phyloP scores from a whole-genome alignment of 177 flowering plant genomes.

The Vitis hybrid region DNA sequence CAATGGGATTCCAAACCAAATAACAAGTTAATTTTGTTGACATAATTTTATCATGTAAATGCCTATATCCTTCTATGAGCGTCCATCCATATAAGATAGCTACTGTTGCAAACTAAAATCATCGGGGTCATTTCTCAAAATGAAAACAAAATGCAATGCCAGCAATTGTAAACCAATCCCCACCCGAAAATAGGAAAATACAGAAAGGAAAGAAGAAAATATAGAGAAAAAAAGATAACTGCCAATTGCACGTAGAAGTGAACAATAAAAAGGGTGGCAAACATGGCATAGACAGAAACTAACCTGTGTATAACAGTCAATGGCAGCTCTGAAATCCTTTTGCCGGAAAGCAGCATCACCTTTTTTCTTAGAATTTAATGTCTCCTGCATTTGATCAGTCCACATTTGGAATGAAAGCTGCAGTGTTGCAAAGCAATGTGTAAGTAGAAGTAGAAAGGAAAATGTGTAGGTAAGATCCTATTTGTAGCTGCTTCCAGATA shows the following conservation, averaged over 20 bases:
- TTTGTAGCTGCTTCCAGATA: background rate
- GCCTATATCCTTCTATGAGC: too few species aligned
- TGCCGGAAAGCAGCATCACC: constrained; percentile 50
- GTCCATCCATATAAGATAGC: too few species aligned
- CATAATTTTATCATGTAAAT: too few species aligned
- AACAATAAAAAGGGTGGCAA: background rate
- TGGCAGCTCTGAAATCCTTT: constrained; percentile 45
- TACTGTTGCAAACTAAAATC: too few species aligned
- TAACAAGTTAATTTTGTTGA: too few species aligned
- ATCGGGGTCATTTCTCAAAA: background rate
- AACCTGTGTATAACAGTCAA: constrained; percentile 53
- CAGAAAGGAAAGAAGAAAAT: too few species aligned
- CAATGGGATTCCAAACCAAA: too few species aligned
- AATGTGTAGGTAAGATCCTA: background rate
- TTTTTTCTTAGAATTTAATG: constrained; percentile 44
- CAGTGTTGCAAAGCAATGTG: background rate
- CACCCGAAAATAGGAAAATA: too few species aligned
- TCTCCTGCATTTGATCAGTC: constrained; percentile 63
- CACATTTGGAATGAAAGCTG: constrained; percentile 71
- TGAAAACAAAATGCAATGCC: background rate
- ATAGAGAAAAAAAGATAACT: background rate
- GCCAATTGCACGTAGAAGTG: background rate
- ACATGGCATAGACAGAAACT: background rate
- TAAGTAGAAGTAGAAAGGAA: background rate
- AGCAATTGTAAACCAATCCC: too few species aligned